These are phyloP conservation scores for Globisporangium rhizosaccharum DNA, from an alignment of 352 stramenopile species.

Conservation along the genomic window DNA sequence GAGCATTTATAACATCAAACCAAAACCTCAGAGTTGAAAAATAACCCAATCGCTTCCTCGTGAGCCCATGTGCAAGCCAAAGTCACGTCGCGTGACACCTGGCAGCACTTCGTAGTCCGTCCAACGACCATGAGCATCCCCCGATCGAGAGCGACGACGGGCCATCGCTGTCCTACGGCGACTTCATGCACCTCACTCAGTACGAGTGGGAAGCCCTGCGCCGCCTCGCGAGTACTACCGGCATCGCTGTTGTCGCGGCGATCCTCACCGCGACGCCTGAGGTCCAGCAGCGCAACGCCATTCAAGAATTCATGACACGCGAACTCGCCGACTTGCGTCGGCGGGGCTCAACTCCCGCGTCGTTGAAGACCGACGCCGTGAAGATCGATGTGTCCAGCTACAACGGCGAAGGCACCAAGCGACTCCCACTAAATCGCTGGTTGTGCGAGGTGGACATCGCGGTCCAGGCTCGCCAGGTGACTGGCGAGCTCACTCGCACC, in stretches of 20 bases:
- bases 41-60: too few relatives aligned
- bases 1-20: too few relatives aligned
- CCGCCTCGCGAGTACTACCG: not conserved
- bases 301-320: not conserved
- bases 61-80: too few relatives aligned
- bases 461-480: slow-evolving; percentile 5
- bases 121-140: too few relatives aligned
- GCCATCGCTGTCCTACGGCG: not conserved
- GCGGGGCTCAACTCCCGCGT: not conserved
- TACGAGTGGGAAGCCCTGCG: not conserved
- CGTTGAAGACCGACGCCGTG: slow-evolving; percentile 11
- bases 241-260: not conserved
- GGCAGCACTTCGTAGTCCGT: too few relatives aligned
- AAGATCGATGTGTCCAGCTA: slow-evolving; percentile 26
- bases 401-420: slow-evolving; percentile 5
- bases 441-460: slow-evolving; percentile 20
- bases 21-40: too few relatives aligned
- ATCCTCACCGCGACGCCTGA: not conserved
- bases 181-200: not conserved
- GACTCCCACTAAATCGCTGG: slow-evolving; percentile 15
- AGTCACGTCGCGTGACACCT: too few relatives aligned
- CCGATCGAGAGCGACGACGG: too few relatives aligned
- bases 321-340: not conserved
- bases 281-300: not conserved
- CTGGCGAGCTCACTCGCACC: too few relatives aligned